phyloP scores from a whole-genome alignment of 257 asterid species.

The Gentiana dahurica region DNA sequence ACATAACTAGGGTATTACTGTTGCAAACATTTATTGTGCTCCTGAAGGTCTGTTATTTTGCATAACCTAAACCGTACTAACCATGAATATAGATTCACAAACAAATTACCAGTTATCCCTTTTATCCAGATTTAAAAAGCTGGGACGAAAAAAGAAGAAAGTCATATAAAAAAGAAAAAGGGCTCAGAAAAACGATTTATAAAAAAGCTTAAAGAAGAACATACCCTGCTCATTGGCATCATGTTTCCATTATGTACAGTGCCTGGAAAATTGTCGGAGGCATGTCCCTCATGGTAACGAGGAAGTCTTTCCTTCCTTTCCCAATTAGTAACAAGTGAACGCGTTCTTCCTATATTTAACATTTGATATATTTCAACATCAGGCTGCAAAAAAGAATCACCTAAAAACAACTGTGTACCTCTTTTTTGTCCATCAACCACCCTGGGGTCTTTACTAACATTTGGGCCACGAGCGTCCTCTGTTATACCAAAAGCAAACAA shows the following conservation, averaged over 20 bases:
- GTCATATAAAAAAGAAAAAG: neutral
- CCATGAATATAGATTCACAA: no score
- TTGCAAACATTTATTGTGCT: no score
- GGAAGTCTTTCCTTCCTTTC: constrained; percentile 60
- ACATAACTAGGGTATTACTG: no score
- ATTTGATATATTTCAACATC: constrained; percentile 9
- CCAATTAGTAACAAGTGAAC: constrained; percentile 45
- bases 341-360: constrained; percentile 40
- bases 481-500: neutral
- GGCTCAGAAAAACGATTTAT: constrained; percentile 3
- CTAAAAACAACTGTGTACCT: constrained; percentile 30
- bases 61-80: no score
- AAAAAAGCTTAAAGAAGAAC: neutral
- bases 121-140: no score
- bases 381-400: constrained; percentile 5
- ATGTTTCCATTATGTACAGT: constrained; percentile 31
- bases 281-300: constrained; percentile 32
- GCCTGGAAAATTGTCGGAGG: constrained; percentile 46
- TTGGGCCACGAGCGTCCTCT: constrained; percentile 49
- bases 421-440: constrained; percentile 47
- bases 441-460: constrained; percentile 38
- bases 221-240: constrained; percentile 19
- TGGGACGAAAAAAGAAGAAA: no score
- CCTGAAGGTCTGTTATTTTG: no score
- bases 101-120: no score